Evolutionary conservation across 306 rosid species (phyloP), one percentile per base, ranked within the genome.

Genomic region (Chamaecrista fasciculata): DNA sequence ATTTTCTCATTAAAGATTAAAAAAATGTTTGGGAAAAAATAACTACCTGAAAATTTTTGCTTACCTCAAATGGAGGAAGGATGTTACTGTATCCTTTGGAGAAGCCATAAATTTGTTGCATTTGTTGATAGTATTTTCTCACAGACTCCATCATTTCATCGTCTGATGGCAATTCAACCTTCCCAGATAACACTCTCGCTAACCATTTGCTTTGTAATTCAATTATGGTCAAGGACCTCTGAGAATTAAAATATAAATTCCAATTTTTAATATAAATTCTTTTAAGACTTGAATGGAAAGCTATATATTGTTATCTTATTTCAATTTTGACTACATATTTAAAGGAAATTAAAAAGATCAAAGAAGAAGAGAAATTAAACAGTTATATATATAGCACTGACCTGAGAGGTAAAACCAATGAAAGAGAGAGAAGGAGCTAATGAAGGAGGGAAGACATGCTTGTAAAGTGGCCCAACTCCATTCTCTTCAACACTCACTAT

Each of bases 361-460:
- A 9, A 37, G 10, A 37, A 8, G 10, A 7, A 0, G 4, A 37
- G 59, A 15, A 4, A n/a, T n/a, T n/a, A n/a, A n/a, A n/a, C n/a
- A n/a, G n/a, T n/a, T n/a, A n/a, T n/a, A n/a, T n/a, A n/a, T n/a
- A n/a, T 19, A 25, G 10, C 21, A 72, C 28, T 62, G 11, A 73
- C 78, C 70, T 39, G 34, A 6, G 9, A 8, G 10, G 19, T 10
- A 4, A 65, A 5, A 3, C 78, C 78, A 66, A 74, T 33, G 50
- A 74, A 74, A 47, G 76, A 69, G 12, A 76, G 72, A 4, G 15
- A 62, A 18, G 81, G 81, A 10, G 81, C 76, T 14, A 70, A 70
- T 9, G 76, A n/a, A 4, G 81, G 76, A 69, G 81, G 76, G 18
- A 76, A 76, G 25, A 76, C 48, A 26, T 76, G 81, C 34, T 76